Evolutionary conservation across 2,329 filamentous ascomycete genomes (phyloP).

Genomic region (Cercospora sp.): DNA sequence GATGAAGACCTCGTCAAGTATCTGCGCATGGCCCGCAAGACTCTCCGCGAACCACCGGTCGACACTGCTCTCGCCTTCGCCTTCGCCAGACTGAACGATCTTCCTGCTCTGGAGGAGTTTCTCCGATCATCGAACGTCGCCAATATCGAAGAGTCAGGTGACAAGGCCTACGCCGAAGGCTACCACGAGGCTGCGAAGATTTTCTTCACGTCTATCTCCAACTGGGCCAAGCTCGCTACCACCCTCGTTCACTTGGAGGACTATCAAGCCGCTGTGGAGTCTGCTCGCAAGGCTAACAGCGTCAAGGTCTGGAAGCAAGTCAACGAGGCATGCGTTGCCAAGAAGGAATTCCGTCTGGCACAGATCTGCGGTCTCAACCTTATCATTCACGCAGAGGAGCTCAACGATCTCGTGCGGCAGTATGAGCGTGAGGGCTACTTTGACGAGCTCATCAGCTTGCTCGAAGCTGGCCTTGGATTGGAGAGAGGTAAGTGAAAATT

Average conservation of each 20-base stretch:
- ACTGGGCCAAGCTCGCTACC: constrained; percentile 98
- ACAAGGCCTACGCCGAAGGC: constrained; percentile 95
- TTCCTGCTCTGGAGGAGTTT: constrained; percentile 94
- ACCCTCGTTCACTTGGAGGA: constrained; percentile 96
- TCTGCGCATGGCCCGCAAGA: constrained; percentile 96
- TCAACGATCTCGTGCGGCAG: constrained; percentile 88
- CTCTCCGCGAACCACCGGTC: constrained; percentile 85
- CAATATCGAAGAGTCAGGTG: constrained; percentile 92
- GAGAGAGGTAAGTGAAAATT: constrained; percentile 53
- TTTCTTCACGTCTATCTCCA: constrained; percentile 96
- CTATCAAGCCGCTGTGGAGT: constrained; percentile 96
- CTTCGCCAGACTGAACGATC: constrained; percentile 87
- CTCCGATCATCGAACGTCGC: constrained; percentile 89
- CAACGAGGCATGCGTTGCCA: constrained; percentile 90
- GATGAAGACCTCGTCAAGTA: constrained; percentile 97
- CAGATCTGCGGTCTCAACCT: constrained; percentile 98
- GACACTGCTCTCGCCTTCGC: constrained; percentile 93
- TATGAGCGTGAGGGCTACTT: constrained; percentile 98
- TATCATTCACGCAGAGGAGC: constrained; percentile 94
- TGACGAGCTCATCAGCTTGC: constrained; percentile 89
- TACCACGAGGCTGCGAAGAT: constrained; percentile 97
- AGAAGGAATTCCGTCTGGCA: constrained; percentile 98
- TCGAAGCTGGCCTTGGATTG: constrained; percentile 91
- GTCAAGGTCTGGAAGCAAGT: constrained; percentile 99
- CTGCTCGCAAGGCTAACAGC: constrained; percentile 96